Evolutionary conservation across 371 early-diverging fungal species (phyloP).

Genomic region (Saksenaea oblongispora): DNA sequence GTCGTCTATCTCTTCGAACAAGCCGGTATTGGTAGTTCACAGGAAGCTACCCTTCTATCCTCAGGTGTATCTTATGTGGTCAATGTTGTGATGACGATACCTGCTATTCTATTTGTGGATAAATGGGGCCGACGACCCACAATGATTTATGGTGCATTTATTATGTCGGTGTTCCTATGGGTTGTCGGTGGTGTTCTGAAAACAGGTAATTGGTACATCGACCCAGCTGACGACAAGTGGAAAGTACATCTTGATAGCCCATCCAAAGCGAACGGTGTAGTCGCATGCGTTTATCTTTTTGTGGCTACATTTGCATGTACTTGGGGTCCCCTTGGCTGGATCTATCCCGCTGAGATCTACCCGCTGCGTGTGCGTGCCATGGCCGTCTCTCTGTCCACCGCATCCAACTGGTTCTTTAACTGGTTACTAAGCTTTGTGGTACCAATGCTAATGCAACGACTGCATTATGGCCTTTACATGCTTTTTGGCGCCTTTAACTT

Average conservation of each 20-base stretch:
- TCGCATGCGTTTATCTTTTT: slow-evolving; percentile 70
- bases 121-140: slow-evolving; percentile 65
- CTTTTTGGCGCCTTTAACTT: slow-evolving; percentile 68
- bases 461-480: slow-evolving; percentile 64
- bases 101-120: slow-evolving; percentile 71
- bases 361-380: slow-evolving; percentile 74
- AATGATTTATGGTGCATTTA: slow-evolving; percentile 42
- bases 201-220: slow-evolving; percentile 23
- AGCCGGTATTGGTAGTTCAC: slow-evolving; percentile 50
- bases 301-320: slow-evolving; percentile 75
- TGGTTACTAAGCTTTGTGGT: slow-evolving; percentile 61
- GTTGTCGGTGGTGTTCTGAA: slow-evolving; percentile 41
- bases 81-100: slow-evolving; percentile 68
- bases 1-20: slow-evolving; percentile 65
- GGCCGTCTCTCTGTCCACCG: slow-evolving; percentile 79
- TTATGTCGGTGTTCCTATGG: slow-evolving; percentile 31
- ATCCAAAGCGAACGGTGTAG: slow-evolving; percentile 33
- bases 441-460: slow-evolving; percentile 58
- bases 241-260: slow-evolving; percentile 21
- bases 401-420: slow-evolving; percentile 87
- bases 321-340: slow-evolving; percentile 93
- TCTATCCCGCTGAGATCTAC: slow-evolving; percentile 87
- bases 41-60: slow-evolving; percentile 53
- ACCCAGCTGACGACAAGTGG: slow-evolving; percentile 17
- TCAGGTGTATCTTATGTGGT: slow-evolving; percentile 67